These are phyloP conservation scores for Corynascus novoguineensis DNA, from an alignment of 495 filamentous ascomycete species.

Conservation along the genomic window DNA sequence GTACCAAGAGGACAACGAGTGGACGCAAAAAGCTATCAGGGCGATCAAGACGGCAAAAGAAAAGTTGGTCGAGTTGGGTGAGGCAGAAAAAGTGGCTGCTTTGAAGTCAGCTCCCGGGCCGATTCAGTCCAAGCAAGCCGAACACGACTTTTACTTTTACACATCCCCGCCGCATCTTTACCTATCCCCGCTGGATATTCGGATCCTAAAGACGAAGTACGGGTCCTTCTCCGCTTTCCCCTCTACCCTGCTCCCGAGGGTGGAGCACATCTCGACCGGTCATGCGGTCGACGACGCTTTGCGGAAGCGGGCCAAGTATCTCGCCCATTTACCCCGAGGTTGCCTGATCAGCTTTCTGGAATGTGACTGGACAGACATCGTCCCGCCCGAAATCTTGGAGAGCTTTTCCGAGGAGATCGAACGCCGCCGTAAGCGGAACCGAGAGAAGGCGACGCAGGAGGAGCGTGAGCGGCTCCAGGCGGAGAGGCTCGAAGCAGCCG, in stretches of 20 bases:
- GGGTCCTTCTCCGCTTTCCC: constrained; percentile 79
- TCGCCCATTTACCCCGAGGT: constrained; percentile 84
- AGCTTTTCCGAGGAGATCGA: constrained; percentile 73
- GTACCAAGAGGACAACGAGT: constrained; percentile 89
- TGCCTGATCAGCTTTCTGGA: constrained; percentile 93
- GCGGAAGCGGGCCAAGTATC: constrained; percentile 80
- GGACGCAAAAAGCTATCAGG: constrained; percentile 77
- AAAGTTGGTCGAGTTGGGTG: constrained; percentile 46
- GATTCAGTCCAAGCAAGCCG: constrained; percentile 17
- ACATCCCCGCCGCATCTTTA: constrained; percentile 87
- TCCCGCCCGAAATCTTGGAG: constrained; percentile 66
- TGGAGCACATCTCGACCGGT: constrained; percentile 87
- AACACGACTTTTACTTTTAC: constrained; percentile 74
- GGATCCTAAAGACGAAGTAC: constrained; percentile 87
- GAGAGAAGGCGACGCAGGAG: constrained; percentile 81
- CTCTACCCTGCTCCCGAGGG: constrained; percentile 80
- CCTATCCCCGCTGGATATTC: constrained; percentile 88
- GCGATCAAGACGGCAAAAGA: constrained; percentile 66
- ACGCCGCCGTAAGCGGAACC: constrained; percentile 67
- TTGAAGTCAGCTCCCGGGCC: background rate
- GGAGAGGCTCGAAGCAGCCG: constrained; percentile 68
- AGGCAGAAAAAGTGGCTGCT: constrained; percentile 11
- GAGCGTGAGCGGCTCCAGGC: constrained; percentile 86
- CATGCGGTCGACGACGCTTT: constrained; percentile 88
- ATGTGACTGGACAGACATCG: constrained; percentile 94